phyloP scores from a whole-genome alignment of 257 asterid genomes.

The Salvia rosmarinus region DNA sequence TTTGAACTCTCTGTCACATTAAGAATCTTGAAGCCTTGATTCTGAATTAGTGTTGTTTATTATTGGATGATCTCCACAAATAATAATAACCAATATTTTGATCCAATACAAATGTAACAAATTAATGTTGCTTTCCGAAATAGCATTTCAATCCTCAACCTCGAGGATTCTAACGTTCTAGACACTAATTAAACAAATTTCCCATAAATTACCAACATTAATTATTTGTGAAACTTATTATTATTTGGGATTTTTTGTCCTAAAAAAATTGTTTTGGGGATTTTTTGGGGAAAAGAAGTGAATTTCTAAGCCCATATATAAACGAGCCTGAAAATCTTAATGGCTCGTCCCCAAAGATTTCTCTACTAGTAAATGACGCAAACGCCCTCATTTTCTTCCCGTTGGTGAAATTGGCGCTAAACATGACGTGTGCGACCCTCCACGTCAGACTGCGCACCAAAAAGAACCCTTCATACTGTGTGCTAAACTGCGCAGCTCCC shows the following conservation, averaged over 20 bases:
- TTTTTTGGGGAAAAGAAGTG: background rate
- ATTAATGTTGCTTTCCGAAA: background rate
- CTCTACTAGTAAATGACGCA: slow-evolving; percentile 10
- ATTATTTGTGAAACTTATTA: too few relatives aligned
- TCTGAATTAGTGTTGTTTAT: background rate
- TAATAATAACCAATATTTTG: too few relatives aligned
- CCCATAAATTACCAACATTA: background rate
- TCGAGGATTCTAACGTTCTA: background rate
- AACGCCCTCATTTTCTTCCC: slow-evolving; percentile 44
- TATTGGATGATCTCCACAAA: background rate
- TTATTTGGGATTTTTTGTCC: background rate
- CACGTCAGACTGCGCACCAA: slow-evolving; percentile 67
- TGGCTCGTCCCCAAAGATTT: background rate
- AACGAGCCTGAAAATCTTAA: background rate
- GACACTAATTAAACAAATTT: background rate
- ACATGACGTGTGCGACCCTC: slow-evolving; percentile 35
- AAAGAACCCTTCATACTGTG: slow-evolving; percentile 33
- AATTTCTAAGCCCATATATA: background rate
- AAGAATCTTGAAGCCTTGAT: background rate
- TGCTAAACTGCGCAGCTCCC: background rate
- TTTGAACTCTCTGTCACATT: background rate
- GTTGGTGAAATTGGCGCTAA: slow-evolving; percentile 66
- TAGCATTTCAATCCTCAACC: slow-evolving; percentile 6
- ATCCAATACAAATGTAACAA: too few relatives aligned
- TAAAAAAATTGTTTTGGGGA: background rate